phyloP scores from a whole-genome alignment of 2,329 filamentous ascomycete genomes.

The Fusarium nelsonii region DNA sequence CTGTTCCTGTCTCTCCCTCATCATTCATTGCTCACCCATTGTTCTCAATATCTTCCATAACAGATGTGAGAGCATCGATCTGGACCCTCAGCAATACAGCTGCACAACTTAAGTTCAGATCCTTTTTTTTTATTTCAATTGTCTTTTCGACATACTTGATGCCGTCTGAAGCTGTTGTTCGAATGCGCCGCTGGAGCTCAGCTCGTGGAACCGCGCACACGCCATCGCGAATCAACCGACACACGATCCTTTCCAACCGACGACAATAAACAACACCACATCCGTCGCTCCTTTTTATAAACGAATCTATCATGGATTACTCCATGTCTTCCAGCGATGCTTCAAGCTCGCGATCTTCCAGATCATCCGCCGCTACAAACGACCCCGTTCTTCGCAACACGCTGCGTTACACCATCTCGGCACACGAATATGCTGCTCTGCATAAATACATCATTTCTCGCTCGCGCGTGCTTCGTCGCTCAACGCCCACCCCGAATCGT shows the following conservation, averaged over 20 bases:
- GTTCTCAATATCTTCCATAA: background rate
- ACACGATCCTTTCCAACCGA: constrained; percentile 21
- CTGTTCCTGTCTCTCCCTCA: constrained; percentile 10
- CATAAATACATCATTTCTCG: constrained; percentile 86
- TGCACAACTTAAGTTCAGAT: constrained; percentile 10
- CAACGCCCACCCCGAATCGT: constrained; percentile 66
- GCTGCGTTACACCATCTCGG: constrained; percentile 85
- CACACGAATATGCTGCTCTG: constrained; percentile 86
- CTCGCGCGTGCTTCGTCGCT: constrained; percentile 68
- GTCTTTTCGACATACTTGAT: constrained; percentile 36
- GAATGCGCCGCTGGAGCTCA: constrained; percentile 47
- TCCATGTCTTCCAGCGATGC: constrained; percentile 41
- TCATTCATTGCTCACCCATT: constrained; percentile 4
- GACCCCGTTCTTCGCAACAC: constrained; percentile 87
- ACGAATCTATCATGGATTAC: constrained; percentile 32
- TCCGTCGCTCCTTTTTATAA: constrained; percentile 12
- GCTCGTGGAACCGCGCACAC: constrained; percentile 41
- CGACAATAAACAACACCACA: constrained; percentile 2
- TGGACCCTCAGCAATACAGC: constrained; percentile 22
- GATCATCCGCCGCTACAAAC: constrained; percentile 36
- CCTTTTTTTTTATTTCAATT: background rate
- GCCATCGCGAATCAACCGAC: constrained; percentile 15
- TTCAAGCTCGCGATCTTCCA: constrained; percentile 38
- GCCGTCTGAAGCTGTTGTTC: constrained; percentile 36
- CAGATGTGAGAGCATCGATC: constrained; percentile 31